phyloP scores from a whole-genome alignment of 371 early-diverging fungal genomes.

The Sporodiniella umbellata region DNA sequence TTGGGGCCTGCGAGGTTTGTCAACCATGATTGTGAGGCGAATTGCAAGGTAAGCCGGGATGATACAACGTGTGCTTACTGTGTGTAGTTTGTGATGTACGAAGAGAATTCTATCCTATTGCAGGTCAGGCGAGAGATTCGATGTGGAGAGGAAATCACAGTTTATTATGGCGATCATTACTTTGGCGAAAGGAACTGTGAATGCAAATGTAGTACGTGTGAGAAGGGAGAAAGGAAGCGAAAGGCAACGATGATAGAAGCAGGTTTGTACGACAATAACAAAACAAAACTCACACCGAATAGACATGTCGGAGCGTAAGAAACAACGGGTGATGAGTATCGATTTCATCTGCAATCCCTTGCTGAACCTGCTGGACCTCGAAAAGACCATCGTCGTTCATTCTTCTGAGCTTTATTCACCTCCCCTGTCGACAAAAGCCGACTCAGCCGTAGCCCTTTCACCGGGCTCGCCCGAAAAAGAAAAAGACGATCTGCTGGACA shows the following conservation, averaged over 20 bases:
- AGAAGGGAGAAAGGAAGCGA: slow-evolving; percentile 48
- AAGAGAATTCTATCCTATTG: slow-evolving; percentile 68
- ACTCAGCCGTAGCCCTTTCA: slow-evolving; percentile 40
- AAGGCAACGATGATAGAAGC: slow-evolving; percentile 26
- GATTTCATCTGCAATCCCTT: slow-evolving; percentile 34
- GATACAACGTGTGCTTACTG: too few species aligned
- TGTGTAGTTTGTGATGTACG: slow-evolving; percentile 63
- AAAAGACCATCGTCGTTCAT: slow-evolving; percentile 21
- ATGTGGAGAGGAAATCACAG: slow-evolving; percentile 85
- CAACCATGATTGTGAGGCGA: slow-evolving; percentile 94
- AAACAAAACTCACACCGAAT: neutral
- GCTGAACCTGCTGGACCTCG: slow-evolving; percentile 1
- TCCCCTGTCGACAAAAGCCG: slow-evolving; percentile 24
- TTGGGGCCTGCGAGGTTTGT: slow-evolving; percentile 96
- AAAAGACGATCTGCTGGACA: slow-evolving; percentile 15
- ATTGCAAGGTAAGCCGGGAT: slow-evolving; percentile 70
- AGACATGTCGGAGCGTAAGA: slow-evolving; percentile 6
- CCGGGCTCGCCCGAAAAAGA: slow-evolving; percentile 13
- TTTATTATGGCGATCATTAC: slow-evolving; percentile 83
- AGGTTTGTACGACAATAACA: slow-evolving; percentile 18
- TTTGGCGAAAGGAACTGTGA: slow-evolving; percentile 87
- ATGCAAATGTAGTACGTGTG: slow-evolving; percentile 90
- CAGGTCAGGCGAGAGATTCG: slow-evolving; percentile 73
- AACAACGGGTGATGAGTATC: slow-evolving; percentile 33
- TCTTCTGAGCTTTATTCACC: slow-evolving; percentile 10